A percentile compares a stretch with the other conserved stretches of the same genome.
Evolutionary conservation across 1,284 basidiomycete species (phyloP).

Genomic region (Leccinum angustisporum): DNA sequence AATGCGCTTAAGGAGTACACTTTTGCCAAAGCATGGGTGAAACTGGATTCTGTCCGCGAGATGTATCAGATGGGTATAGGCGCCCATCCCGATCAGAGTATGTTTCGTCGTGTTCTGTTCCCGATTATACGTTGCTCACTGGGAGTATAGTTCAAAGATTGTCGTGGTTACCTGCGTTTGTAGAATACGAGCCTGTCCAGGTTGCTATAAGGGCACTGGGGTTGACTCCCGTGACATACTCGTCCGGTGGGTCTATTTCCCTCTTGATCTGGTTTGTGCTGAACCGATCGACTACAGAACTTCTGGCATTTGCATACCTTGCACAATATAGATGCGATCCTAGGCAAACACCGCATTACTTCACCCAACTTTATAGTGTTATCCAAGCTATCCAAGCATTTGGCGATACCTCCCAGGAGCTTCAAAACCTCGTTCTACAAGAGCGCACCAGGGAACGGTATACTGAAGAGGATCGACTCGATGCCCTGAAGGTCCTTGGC

Average conservation of each 20-base stretch:
- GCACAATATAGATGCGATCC: conserved; percentile 80
- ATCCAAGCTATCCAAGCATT: conserved; percentile 47
- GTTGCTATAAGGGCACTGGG: conserved; percentile 53
- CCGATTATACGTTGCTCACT: conserved; percentile 6
- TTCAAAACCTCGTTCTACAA: conserved; percentile 56
- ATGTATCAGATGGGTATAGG: conserved; percentile 70
- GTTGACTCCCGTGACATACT: conserved; percentile 62
- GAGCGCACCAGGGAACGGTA: conserved; percentile 67
- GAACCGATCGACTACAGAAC: conserved; percentile 42
- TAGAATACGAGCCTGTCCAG: conserved; percentile 39
- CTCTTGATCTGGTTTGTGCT: not conserved
- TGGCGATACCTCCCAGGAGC: conserved; percentile 40
- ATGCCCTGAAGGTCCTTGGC: conserved; percentile 54
- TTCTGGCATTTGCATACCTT: conserved; percentile 72
- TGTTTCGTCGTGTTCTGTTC: conserved; percentile 24
- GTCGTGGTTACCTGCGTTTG: conserved; percentile 41
- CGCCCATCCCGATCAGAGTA: conserved; percentile 74
- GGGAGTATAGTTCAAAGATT: conserved; percentile 50
- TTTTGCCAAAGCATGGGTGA: conserved; percentile 45
- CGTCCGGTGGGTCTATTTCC: conserved; percentile 47
- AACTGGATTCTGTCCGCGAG: conserved; percentile 60
- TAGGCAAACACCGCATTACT: conserved; percentile 56
- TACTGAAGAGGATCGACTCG: conserved; percentile 52
- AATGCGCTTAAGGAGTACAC: conserved; percentile 43
- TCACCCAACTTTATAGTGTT: conserved; percentile 54